Conservation (phyloP, 805 yeast genomes). For the Yarrowia bubula region DNA sequence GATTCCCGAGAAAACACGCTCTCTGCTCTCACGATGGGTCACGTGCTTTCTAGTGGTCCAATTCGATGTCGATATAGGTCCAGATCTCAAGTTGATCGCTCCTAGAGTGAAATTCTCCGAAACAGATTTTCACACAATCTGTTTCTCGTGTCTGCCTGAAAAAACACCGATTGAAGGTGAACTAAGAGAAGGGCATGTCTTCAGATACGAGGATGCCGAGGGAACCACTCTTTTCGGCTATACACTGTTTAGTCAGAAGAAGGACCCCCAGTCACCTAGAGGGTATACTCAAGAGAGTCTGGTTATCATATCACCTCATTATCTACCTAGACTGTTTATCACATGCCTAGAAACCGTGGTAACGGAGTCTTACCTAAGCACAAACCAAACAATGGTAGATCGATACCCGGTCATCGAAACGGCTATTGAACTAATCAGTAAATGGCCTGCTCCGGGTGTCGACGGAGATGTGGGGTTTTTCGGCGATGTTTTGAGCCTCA, state of each 20-base stretch:
- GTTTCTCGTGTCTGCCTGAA: slow-evolving; percentile 36
- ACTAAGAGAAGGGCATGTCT: slow-evolving; percentile 27
- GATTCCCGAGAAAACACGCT: background rate
- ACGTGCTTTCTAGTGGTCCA: slow-evolving; percentile 33
- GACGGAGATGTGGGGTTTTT: slow-evolving; percentile 15
- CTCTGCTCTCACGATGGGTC: slow-evolving; percentile 29
- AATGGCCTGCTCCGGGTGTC: slow-evolving; percentile 34
- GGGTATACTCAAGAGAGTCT: slow-evolving; percentile 36
- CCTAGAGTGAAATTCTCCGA: slow-evolving; percentile 34
- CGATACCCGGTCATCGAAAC: slow-evolving; percentile 34
- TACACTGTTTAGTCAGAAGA: slow-evolving; percentile 31
- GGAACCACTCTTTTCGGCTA: slow-evolving; percentile 30
- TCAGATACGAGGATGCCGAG: slow-evolving; percentile 25
- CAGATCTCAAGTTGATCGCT: slow-evolving; percentile 36
- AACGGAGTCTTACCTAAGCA: slow-evolving; percentile 20
- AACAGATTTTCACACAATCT: slow-evolving; percentile 34
- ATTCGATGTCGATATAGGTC: slow-evolving; percentile 35
- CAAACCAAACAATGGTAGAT: slow-evolving; percentile 29
- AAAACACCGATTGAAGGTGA: slow-evolving; percentile 28
- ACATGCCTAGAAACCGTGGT: slow-evolving; percentile 30
- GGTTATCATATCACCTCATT: slow-evolving; percentile 31
- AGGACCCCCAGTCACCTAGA: slow-evolving; percentile 29
- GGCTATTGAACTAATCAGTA: slow-evolving; percentile 32
- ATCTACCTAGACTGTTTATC: slow-evolving; percentile 32
- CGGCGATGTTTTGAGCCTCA: background rate